Evolutionary conservation across 2,329 filamentous ascomycete species (phyloP).

Genomic region (Alternaria atra): DNA sequence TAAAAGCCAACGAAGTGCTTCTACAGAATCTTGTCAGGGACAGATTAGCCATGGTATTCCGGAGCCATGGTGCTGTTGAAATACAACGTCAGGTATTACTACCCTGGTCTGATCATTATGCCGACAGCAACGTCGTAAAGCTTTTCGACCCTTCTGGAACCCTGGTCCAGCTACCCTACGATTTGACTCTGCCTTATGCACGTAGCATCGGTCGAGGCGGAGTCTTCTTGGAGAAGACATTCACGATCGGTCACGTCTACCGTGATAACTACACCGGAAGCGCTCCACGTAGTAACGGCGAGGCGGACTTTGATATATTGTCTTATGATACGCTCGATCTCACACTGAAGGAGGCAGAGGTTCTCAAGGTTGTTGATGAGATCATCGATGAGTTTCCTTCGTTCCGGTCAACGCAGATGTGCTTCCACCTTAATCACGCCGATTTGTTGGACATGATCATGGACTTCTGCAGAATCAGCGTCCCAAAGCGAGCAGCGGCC

Average conservation of each 20-base stretch:
- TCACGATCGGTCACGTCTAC: constrained; percentile 88
- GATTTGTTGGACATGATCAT: constrained; percentile 88
- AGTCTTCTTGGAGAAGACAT: constrained; percentile 75
- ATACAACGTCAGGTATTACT: constrained; percentile 78
- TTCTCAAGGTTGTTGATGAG: constrained; percentile 93
- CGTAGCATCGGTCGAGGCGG: constrained; percentile 78
- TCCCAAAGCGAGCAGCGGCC: constrained; percentile 71
- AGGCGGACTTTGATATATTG: constrained; percentile 97
- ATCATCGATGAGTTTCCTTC: constrained; percentile 83
- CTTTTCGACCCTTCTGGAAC: constrained; percentile 84
- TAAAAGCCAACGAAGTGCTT: constrained; percentile 66
- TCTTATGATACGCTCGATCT: constrained; percentile 82
- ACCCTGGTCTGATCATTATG: constrained; percentile 82
- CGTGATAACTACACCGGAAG: constrained; percentile 80
- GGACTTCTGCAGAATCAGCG: constrained; percentile 83
- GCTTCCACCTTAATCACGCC: constrained; percentile 89
- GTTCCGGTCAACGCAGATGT: constrained; percentile 76
- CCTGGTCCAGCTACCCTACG: constrained; percentile 92
- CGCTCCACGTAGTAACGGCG: constrained; percentile 82
- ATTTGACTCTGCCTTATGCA: constrained; percentile 89
- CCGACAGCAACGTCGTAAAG: constrained; percentile 73
- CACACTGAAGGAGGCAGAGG: constrained; percentile 89
- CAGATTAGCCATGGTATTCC: constrained; percentile 79
- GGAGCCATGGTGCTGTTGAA: constrained; percentile 88
- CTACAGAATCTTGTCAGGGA: constrained; percentile 78